These are phyloP conservation scores for Globisporangium iwayamae DNA, from an alignment of 352 stramenopile species.

Conservation along the genomic window DNA sequence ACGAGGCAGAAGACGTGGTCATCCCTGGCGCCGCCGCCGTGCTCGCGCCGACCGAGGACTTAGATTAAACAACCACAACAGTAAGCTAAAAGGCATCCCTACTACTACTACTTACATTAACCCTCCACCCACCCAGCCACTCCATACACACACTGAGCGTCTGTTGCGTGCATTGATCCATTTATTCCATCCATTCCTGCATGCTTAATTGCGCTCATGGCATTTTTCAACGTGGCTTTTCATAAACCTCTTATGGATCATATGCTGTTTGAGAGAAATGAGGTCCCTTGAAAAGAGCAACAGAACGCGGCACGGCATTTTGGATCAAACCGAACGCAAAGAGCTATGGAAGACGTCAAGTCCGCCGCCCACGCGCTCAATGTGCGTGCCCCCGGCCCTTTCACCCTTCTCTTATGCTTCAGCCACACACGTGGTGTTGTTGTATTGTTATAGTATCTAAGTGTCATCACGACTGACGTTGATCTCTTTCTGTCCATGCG, in stretches of 20 bases:
- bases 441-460: background rate
- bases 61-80: conserved; percentile 65
- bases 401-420: background rate
- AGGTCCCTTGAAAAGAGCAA: background rate
- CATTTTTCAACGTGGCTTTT: background rate
- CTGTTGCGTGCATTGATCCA: background rate
- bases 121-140: background rate
- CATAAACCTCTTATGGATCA: background rate
- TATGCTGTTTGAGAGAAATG: conserved; percentile 1
- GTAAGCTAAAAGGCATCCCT: conserved; percentile 1
- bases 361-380: conserved; percentile 39
- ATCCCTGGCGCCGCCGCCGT: conserved; percentile 22
- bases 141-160: background rate
- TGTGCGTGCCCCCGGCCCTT: conserved; percentile 17
- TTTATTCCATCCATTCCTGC: background rate
- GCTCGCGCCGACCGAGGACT: conserved; percentile 58
- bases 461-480: background rate
- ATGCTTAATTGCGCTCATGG: background rate
- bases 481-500: background rate
- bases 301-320: conserved; percentile 2
- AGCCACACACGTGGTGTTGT: background rate
- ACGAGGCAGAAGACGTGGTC: conserved; percentile 29
- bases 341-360: conserved; percentile 41
- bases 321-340: background rate
- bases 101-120: conserved; percentile 13